Percentiles rank a stretch among this genome's conserved stretches.
Evolutionary conservation across 768 basidiomycete species (phyloP).

Genomic region (Mycena venus): DNA sequence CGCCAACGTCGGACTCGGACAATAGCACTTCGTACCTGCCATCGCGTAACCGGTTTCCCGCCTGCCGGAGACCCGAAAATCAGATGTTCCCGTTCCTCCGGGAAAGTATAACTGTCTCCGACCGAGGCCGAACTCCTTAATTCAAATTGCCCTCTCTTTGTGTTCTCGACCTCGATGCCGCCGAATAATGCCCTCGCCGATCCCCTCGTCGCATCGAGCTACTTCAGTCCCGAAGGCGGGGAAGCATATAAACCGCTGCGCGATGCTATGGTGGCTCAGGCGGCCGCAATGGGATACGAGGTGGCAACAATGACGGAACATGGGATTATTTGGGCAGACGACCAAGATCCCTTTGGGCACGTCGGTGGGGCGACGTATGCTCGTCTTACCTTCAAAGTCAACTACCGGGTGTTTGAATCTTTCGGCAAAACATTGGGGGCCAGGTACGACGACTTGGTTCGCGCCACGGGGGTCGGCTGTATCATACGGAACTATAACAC

Average conservation of each 20-base stretch:
- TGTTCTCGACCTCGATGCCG: too few species aligned
- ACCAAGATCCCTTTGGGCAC: slow-evolving; percentile 17
- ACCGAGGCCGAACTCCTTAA: too few species aligned
- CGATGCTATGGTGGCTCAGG: slow-evolving; percentile 12
- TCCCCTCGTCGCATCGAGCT: slow-evolving; percentile 18
- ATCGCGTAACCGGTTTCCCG: too few species aligned
- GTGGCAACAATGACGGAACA: slow-evolving; percentile 11
- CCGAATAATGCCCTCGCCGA: slow-evolving; percentile 15
- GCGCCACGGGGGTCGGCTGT: neutral
- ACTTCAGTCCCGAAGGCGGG: slow-evolving; percentile 16
- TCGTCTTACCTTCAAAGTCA: neutral
- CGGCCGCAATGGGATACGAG: slow-evolving; percentile 12
- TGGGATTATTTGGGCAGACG: slow-evolving; percentile 9
- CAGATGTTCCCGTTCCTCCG: too few species aligned
- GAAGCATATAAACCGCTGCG: slow-evolving; percentile 29
- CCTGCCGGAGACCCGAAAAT: too few species aligned
- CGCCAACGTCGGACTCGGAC: too few species aligned
- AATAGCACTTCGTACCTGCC: too few species aligned
- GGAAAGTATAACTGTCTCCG: too few species aligned
- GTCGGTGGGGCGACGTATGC: neutral
- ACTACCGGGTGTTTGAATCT: slow-evolving; percentile 10
- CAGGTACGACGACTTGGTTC: slow-evolving; percentile 2
- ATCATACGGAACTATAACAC: neutral
- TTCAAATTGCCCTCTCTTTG: too few species aligned
- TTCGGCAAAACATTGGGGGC: neutral